Conservation (phyloP, 495 filamentous ascomycete species). For the Chlorociboria aeruginascens region DNA sequence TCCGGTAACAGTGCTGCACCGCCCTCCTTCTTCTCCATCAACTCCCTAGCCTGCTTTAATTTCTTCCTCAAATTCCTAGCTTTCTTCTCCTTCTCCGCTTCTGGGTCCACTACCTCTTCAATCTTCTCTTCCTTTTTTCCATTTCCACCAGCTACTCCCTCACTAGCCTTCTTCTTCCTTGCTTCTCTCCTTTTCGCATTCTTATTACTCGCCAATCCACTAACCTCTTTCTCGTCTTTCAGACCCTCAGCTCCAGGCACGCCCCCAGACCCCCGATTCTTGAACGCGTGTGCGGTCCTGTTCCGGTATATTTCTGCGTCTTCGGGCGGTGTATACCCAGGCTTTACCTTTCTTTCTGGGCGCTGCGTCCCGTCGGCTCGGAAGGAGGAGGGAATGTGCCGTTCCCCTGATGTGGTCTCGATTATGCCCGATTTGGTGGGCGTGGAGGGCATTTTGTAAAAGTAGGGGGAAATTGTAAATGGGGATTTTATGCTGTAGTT, state of each 20-base stretch:
- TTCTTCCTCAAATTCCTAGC: constrained; percentile 93
- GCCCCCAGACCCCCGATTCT: constrained; percentile 62
- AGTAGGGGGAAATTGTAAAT: constrained; percentile 1
- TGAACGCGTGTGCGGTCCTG: constrained; percentile 74
- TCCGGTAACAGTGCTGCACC: constrained; percentile 78
- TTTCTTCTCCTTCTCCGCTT: constrained; percentile 83
- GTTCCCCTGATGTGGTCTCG: constrained; percentile 62
- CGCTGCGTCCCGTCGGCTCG: constrained; percentile 80
- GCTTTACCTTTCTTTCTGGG: constrained; percentile 84
- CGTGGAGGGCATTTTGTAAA: constrained; percentile 34
- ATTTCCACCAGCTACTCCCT: constrained; percentile 26
- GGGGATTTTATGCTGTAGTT: not conserved
- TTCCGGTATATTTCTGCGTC: constrained; percentile 97
- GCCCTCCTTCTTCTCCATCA: constrained; percentile 82
- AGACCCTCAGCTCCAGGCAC: constrained; percentile 69
- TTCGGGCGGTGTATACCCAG: constrained; percentile 89
- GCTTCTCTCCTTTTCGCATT: constrained; percentile 91
- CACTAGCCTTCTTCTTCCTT: constrained; percentile 78
- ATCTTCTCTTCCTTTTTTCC: constrained; percentile 12
- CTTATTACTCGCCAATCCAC: constrained; percentile 54
- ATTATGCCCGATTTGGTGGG: constrained; percentile 66
- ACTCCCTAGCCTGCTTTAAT: constrained; percentile 78
- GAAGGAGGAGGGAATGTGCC: constrained; percentile 75
- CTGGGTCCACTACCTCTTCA: constrained; percentile 42
- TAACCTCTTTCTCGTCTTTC: constrained; percentile 37